phyloP scores from a whole-genome alignment of 2,329 filamentous ascomycete species.

The Fusarium sp. region DNA sequence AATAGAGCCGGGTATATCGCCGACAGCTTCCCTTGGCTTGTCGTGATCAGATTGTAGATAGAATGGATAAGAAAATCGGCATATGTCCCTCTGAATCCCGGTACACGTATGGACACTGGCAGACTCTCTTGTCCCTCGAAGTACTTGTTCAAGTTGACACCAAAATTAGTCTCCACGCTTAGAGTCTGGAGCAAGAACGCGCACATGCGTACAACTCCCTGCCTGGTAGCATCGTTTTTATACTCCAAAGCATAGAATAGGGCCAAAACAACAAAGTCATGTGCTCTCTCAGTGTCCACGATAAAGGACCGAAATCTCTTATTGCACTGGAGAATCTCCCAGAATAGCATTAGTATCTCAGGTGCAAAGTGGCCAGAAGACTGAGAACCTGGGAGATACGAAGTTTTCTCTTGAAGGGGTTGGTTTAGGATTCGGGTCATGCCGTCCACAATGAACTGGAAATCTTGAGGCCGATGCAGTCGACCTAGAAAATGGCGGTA shows the following conservation, averaged over 20 bases:
- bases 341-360: conserved; percentile 96
- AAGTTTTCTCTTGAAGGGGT: conserved; percentile 86
- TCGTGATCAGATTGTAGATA: conserved; percentile 90
- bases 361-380: conserved; percentile 86
- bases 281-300: conserved; percentile 91
- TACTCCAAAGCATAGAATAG: conserved; percentile 94
- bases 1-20: conserved; percentile 92
- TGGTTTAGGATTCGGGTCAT: conserved; percentile 94
- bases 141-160: conserved; percentile 85
- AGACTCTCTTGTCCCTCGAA: conserved; percentile 92
- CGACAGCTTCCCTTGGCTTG: conserved; percentile 88
- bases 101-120: conserved; percentile 82
- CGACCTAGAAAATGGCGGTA: conserved; percentile 93
- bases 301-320: conserved; percentile 97
- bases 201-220: conserved; percentile 95
- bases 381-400: conserved; percentile 88
- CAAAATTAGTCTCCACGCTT: conserved; percentile 92
- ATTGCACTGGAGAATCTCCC: conserved; percentile 97
- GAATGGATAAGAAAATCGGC: conserved; percentile 96
- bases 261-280: conserved; percentile 91
- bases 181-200: conserved; percentile 96
- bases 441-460: conserved; percentile 95
- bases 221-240: conserved; percentile 85
- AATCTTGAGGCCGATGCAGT: conserved; percentile 92
- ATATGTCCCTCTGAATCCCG: conserved; percentile 88